Conservation (phyloP, 139 green algal species). For the Coelastrella sp. region DNA sequence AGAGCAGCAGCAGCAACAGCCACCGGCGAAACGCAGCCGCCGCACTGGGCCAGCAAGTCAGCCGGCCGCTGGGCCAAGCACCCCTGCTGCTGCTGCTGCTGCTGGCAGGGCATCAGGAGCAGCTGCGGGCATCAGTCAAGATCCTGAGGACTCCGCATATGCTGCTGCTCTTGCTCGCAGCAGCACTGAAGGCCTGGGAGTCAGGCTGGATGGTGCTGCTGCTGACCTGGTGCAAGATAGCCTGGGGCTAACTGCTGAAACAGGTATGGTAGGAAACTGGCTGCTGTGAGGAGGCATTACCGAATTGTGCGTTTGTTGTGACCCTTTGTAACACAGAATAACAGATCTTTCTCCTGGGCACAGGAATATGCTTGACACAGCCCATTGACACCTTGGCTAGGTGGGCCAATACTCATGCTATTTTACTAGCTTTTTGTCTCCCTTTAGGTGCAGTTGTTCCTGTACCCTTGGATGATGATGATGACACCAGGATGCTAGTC, state of each 20-base stretch:
- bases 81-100: neutral
- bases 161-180: conserved; percentile 18
- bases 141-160: neutral
- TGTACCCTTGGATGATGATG: too few species aligned
- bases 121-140: neutral
- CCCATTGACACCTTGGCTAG: too few species aligned
- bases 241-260: neutral
- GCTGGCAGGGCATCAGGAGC: neutral
- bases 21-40: conserved; percentile 27
- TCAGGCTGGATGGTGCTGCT: conserved; percentile 17
- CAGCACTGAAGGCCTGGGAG: conserved; percentile 13
- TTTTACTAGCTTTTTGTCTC: too few species aligned
- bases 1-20: neutral
- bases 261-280: neutral
- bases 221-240: neutral
- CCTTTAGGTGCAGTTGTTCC: too few species aligned
- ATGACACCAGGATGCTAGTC: too few species aligned
- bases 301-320: too few species aligned
- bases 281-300: too few species aligned
- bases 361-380: too few species aligned
- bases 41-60: neutral
- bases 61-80: conserved; percentile 10
- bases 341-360: too few species aligned
- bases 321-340: too few species aligned
- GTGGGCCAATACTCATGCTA: too few species aligned